Percentiles rank a stretch among this genome's conserved stretches.
These are phyloP conservation scores for Amyloporia xantha DNA, from an alignment of 768 basidiomycete species.

Conservation along the genomic window DNA sequence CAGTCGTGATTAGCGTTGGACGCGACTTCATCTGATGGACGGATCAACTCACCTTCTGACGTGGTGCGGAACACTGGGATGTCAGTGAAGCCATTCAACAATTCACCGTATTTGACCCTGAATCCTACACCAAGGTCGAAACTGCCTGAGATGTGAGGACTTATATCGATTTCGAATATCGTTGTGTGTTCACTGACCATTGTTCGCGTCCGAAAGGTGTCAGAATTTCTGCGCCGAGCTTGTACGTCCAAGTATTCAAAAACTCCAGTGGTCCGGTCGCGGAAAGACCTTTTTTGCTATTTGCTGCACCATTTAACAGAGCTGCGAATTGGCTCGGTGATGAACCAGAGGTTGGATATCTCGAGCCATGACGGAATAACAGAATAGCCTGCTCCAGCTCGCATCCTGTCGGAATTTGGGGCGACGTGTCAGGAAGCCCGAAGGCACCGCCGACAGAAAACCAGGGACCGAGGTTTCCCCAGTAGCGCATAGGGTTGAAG, in stretches of 20 bases:
- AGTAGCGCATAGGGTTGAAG: conserved; percentile 40
- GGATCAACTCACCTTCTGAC: conserved; percentile 26
- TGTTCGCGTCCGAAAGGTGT: conserved; percentile 42
- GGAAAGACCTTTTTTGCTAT: conserved; percentile 15
- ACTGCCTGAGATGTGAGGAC: not conserved
- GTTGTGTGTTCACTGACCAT: conserved; percentile 19
- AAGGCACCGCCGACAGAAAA: conserved; percentile 39
- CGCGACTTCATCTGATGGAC: too few species aligned
- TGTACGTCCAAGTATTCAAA: conserved; percentile 39
- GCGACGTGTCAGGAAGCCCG: conserved; percentile 42
- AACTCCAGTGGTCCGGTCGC: conserved; percentile 34
- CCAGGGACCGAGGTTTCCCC: conserved; percentile 46
- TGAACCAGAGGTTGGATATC: conserved; percentile 33
- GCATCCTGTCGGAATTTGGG: conserved; percentile 42
- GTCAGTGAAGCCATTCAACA: conserved; percentile 34
- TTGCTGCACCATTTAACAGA: conserved; percentile 14
- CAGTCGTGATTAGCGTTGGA: not conserved
- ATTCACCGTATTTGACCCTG: conserved; percentile 39
- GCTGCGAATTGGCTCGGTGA: conserved; percentile 22
- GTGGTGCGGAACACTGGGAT: conserved; percentile 47
- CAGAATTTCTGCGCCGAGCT: conserved; percentile 39
- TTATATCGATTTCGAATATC: not conserved
- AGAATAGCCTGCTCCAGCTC: conserved; percentile 37
- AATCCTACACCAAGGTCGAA: conserved; percentile 39
- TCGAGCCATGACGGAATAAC: conserved; percentile 34